Conservation (phyloP, 2,329 filamentous ascomycete genomes). For the Penicillium sp. region DNA sequence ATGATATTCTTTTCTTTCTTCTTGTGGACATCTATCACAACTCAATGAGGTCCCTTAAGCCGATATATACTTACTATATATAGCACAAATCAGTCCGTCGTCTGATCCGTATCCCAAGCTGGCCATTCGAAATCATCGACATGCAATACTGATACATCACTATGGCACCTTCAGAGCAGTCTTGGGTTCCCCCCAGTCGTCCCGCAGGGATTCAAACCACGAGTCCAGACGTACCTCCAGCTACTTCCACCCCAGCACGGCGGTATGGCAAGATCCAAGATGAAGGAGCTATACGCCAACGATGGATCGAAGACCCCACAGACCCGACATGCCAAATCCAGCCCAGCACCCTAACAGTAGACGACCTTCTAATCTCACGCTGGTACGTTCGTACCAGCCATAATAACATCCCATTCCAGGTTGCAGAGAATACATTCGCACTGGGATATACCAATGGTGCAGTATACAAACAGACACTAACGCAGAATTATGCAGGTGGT, state of each 20-base stretch:
- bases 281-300: not conserved
- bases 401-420: not conserved
- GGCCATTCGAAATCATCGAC: not conserved
- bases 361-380: not conserved
- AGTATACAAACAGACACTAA: not conserved
- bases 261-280: not conserved
- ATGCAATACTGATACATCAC: not conserved
- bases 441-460: not conserved
- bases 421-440: not conserved
- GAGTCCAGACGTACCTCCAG: not conserved
- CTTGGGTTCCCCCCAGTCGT: not conserved
- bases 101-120: not conserved
- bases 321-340: not conserved
- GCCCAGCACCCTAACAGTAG: not conserved
- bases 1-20: not conserved
- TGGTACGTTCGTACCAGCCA: not conserved
- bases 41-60: not conserved
- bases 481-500: not conserved
- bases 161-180: not conserved
- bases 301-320: constrained; percentile 1
- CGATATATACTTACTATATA: not conserved
- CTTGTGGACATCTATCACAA: not conserved
- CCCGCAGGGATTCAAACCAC: not conserved
- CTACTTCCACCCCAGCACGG: not conserved
- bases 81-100: too few relatives aligned